These are phyloP conservation scores for Mikania micrantha DNA, from an alignment of 129 eudicot species.

Conservation along the genomic window DNA sequence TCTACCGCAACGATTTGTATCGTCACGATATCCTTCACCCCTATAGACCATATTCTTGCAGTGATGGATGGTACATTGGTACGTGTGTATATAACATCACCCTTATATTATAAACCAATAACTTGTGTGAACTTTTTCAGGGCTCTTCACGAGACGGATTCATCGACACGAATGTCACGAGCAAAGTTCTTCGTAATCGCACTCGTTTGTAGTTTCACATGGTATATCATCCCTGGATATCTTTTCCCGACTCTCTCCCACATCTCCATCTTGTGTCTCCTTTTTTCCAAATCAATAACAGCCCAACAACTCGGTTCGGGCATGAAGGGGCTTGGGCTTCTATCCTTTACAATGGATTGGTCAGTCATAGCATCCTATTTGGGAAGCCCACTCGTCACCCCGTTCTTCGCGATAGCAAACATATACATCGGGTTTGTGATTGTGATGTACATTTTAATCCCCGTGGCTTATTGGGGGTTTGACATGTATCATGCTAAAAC, in stretches of 20 bases:
- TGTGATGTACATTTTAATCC: slow-evolving; percentile 32
- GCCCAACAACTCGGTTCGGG: slow-evolving; percentile 66
- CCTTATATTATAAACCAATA: too few species aligned
- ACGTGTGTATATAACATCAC: too few species aligned
- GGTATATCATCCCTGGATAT: slow-evolving; percentile 59
- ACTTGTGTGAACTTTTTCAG: too few species aligned
- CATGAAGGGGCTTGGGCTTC: slow-evolving; percentile 49
- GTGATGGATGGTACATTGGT: too few species aligned
- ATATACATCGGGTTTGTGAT: slow-evolving; percentile 34
- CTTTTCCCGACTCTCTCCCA: slow-evolving; percentile 34
- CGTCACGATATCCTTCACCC: too few species aligned
- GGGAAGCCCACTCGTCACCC: slow-evolving; percentile 50
- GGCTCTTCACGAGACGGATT: slow-evolving; percentile 58
- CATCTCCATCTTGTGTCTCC: slow-evolving; percentile 43
- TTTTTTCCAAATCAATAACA: slow-evolving; percentile 29
- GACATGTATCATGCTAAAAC: slow-evolving; percentile 36
- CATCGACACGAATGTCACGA: slow-evolving; percentile 26
- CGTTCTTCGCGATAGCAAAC: slow-evolving; percentile 49
- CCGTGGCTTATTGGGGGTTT: slow-evolving; percentile 46
- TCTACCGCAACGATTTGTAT: too few species aligned
- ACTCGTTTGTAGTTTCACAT: slow-evolving; percentile 46
- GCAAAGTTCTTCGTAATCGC: slow-evolving; percentile 56
- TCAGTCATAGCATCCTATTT: slow-evolving; percentile 44
- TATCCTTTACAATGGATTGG: slow-evolving; percentile 52
- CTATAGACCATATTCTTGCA: too few species aligned